Evolutionary conservation across 805 yeast species (phyloP).

Genomic region (Huiozyma sinensis): DNA sequence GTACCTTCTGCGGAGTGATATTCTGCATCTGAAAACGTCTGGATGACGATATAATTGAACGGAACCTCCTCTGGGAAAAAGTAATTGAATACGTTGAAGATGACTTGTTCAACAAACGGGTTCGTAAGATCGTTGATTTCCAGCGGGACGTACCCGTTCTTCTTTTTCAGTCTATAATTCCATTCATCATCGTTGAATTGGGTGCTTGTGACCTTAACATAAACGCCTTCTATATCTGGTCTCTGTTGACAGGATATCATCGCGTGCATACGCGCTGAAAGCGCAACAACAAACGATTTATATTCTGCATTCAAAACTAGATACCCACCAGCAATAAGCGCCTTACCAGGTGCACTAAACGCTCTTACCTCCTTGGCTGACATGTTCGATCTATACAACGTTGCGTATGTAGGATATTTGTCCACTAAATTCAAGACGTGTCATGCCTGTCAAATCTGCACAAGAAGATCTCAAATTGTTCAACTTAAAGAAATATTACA

Average conservation of each 20-base stretch:
- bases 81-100: conserved; percentile 47
- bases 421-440: too few species aligned
- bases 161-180: conserved; percentile 35
- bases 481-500: too few species aligned
- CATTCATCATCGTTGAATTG: conserved; percentile 68
- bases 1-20: conserved; percentile 71
- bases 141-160: conserved; percentile 9
- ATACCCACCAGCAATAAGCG: conserved; percentile 89
- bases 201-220: conserved; percentile 51
- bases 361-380: conserved; percentile 25
- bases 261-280: conserved; percentile 85
- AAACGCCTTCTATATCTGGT: conserved; percentile 7
- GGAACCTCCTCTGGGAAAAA: conserved; percentile 26
- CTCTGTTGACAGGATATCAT: conserved; percentile 27
- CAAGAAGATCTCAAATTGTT: too few species aligned
- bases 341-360: conserved; percentile 94
- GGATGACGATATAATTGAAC: conserved; percentile 34
- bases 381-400: too few species aligned
- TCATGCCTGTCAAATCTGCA: too few species aligned
- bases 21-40: conserved; percentile 74
- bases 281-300: conserved; percentile 71
- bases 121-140: conserved; percentile 36
- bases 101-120: conserved; percentile 65
- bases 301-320: conserved; percentile 73
- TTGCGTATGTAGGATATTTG: too few species aligned